A percentile compares a stretch with the other conserved stretches of the same genome.
phyloP scores from a whole-genome alignment of 2,329 filamentous ascomycete species.

The Calonectria naviculata region DNA sequence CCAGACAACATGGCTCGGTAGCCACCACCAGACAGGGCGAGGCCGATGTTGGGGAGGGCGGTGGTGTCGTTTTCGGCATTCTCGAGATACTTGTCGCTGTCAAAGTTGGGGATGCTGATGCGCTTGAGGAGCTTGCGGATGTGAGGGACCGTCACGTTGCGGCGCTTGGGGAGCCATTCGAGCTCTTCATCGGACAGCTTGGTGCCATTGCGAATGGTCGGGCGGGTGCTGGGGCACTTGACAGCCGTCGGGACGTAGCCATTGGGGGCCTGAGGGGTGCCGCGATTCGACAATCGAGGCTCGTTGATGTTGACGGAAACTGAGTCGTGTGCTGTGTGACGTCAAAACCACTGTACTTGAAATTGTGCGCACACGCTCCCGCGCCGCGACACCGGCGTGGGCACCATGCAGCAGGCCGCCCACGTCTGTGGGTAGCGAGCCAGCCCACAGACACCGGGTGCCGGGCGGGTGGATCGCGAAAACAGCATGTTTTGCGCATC shows the following conservation, averaged over 20 bases:
- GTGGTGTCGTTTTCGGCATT: constrained; percentile 43
- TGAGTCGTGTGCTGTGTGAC: constrained; percentile 26
- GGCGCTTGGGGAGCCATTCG: constrained; percentile 77
- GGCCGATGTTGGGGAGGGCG: constrained; percentile 69
- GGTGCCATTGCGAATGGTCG: constrained; percentile 73
- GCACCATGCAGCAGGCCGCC: not conserved
- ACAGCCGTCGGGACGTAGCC: constrained; percentile 78
- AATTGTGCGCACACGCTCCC: constrained; percentile 5
- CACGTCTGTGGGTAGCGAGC: not conserved
- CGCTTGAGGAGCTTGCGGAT: constrained; percentile 79
- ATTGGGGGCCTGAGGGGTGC: constrained; percentile 47
- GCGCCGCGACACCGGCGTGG: not conserved
- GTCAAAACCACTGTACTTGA: constrained; percentile 23
- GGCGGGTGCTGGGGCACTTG: constrained; percentile 76
- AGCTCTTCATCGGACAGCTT: constrained; percentile 75
- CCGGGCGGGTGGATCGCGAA: not conserved
- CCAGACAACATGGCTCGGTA: constrained; percentile 90
- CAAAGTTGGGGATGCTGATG: constrained; percentile 81
- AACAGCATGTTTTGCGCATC: not conserved
- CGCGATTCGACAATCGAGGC: constrained; percentile 35
- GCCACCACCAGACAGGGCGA: constrained; percentile 86
- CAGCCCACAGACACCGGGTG: not conserved
- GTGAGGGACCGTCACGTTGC: constrained; percentile 79
- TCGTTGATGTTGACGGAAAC: constrained; percentile 25
- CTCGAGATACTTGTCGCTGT: constrained; percentile 77